Evolutionary conservation across 2,329 filamentous ascomycete species (phyloP), one percentile per base, ranked within the genome.

Genomic region (Phaeophleospora eucalypticola): DNA sequence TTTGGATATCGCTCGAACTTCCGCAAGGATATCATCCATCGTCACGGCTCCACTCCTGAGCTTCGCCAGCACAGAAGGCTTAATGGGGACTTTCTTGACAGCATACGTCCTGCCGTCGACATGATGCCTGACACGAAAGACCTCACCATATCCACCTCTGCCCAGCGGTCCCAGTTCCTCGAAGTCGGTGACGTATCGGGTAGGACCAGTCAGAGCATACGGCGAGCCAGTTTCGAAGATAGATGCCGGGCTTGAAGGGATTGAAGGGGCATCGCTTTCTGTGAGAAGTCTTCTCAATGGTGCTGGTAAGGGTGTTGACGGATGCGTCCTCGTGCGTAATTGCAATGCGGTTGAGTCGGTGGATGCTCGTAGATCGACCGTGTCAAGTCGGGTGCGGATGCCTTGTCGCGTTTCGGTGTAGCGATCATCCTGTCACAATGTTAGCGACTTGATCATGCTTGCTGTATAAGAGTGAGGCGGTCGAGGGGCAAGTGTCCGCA

Each of bases 41-140:
- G 79, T 78, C 43, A 72, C 66, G 24, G 76, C 66, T 1, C 75
- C 77, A 17, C 72, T 70, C 43, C 18, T 17, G 18, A 82, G 71
- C 52, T 71, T 72, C 29, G 43, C 41, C 19, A 58, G 37, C 17
- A 45, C 70, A 36, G 71, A 68, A 33, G 74, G 66, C 40, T 75
- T 78, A 4, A 86, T 67, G 0, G 76, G 72, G 6, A 86, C 81
- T 51, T 82, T 81, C 60, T 86, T 86, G 40, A 86, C 72, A 0
- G 83, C 83, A 57, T 86, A 86, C 32, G 76, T 68, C 36, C 76
- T 74, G 4, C 76, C 74, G 58, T 86, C 83, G 4, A 86, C 73
- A 41, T 76, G 73, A 53, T 85, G 79, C 39, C 69, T 74, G 9
- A 77, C 81, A 52, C 78, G 78, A 59, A 76, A 86, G 2, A 42